Conservation (phyloP, 352 stramenopile genomes). For the Albugo laibachii region DNA sequence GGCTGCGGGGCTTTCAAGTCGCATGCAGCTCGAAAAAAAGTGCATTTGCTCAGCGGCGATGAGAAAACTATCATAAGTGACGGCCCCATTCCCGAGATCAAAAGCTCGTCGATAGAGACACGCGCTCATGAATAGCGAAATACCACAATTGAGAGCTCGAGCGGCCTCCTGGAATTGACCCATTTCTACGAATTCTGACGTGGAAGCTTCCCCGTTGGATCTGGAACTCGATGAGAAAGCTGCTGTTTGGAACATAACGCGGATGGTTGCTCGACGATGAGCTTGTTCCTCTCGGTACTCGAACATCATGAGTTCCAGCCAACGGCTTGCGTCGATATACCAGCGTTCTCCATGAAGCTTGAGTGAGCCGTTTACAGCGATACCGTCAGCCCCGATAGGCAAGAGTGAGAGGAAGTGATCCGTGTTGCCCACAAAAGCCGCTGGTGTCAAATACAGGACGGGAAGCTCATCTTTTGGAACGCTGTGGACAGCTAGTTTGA, state of each 20-base stretch:
- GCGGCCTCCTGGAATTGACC: conserved; percentile 82
- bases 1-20: conserved; percentile 33
- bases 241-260: conserved; percentile 85
- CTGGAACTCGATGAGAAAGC: conserved; percentile 12
- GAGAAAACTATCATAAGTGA: conserved; percentile 81
- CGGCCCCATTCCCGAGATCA: conserved; percentile 35
- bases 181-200: conserved; percentile 66
- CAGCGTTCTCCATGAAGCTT: conserved; percentile 10
- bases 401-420: too few species aligned
- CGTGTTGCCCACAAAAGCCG: too few species aligned
- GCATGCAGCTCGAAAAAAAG: conserved; percentile 80
- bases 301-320: conserved; percentile 75
- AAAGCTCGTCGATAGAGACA: conserved; percentile 48
- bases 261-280: conserved; percentile 72
- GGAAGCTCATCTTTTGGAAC: conserved; percentile 36
- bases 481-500: conserved; percentile 40
- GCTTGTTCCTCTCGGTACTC: conserved; percentile 86
- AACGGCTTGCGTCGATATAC: conserved; percentile 59
- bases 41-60: conserved; percentile 55
- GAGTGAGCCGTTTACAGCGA: conserved; percentile 2
- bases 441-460: conserved; percentile 18
- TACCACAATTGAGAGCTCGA: conserved; percentile 56
- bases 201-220: neutral
- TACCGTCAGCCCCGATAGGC: too few species aligned
- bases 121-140: conserved; percentile 34